These are phyloP conservation scores for Dacryopinax spathularia DNA, from an alignment of 768 basidiomycete genomes.

Conservation along the genomic window DNA sequence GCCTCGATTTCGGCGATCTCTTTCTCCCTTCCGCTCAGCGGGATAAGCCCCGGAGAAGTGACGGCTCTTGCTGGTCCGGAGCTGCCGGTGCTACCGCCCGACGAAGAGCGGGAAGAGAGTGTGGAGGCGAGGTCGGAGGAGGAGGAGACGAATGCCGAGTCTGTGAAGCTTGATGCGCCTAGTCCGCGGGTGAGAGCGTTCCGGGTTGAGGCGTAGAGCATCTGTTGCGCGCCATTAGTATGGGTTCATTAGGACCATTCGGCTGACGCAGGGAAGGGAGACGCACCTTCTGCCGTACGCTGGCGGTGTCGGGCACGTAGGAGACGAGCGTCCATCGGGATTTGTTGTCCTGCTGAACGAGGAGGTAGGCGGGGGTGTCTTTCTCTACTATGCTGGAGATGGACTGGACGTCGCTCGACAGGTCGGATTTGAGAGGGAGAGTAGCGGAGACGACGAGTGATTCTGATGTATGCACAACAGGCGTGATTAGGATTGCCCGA, in stretches of 20 bases:
- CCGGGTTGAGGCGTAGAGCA: slow-evolving; percentile 78
- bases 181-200: slow-evolving; percentile 54
- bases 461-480: slow-evolving; percentile 32
- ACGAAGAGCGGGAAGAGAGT: neutral
- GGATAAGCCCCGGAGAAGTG: slow-evolving; percentile 20
- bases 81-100: neutral
- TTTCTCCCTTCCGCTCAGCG: slow-evolving; percentile 66
- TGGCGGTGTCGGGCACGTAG: slow-evolving; percentile 73
- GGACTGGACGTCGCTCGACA: slow-evolving; percentile 46
- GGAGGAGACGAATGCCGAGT: slow-evolving; percentile 64
- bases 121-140: slow-evolving; percentile 46
- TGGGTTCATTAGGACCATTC: neutral
- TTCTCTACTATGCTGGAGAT: slow-evolving; percentile 46
- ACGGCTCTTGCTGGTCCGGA: neutral
- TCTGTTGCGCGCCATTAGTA: too few relatives aligned
- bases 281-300: slow-evolving; percentile 64
- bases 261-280: neutral
- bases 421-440: slow-evolving; percentile 32
- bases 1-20: slow-evolving; percentile 65
- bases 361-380: slow-evolving; percentile 57
- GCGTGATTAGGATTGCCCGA: neutral
- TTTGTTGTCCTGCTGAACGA: slow-evolving; percentile 48
- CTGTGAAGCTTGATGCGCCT: slow-evolving; percentile 56
- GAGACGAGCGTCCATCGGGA: slow-evolving; percentile 59
- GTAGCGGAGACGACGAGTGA: slow-evolving; percentile 48